Percentiles rank a stretch among this genome's conserved stretches.
phyloP scores from a whole-genome alignment of 805 yeast species.

The Yamadazyma takamatsuzukensis region DNA sequence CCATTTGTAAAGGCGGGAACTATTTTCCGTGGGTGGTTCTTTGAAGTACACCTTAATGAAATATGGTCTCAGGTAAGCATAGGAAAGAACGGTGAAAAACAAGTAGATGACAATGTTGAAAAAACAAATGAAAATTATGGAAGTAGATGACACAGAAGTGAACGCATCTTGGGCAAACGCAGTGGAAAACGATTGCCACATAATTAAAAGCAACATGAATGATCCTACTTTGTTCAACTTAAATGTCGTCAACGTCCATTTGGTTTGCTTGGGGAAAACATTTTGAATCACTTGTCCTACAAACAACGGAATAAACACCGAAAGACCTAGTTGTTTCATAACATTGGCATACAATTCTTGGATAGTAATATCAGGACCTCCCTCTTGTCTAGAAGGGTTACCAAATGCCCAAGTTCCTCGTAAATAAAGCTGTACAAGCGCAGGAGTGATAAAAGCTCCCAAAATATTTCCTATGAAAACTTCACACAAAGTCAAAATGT shows the following conservation, averaged over 20 bases:
- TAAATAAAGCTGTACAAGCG: slow-evolving; percentile 69
- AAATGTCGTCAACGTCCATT: slow-evolving; percentile 56
- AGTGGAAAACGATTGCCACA: slow-evolving; percentile 79
- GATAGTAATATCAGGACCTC: slow-evolving; percentile 43
- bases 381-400: slow-evolving; percentile 59
- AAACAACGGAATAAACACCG: slow-evolving; percentile 79
- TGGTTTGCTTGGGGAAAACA: slow-evolving; percentile 59
- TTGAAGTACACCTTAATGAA: slow-evolving; percentile 42
- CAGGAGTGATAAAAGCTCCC: slow-evolving; percentile 88
- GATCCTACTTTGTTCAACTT: slow-evolving; percentile 71
- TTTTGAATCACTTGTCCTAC: slow-evolving; percentile 86
- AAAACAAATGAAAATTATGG: slow-evolving; percentile 74
- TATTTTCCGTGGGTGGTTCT: slow-evolving; percentile 44
- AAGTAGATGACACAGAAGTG: slow-evolving; percentile 60
- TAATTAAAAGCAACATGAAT: slow-evolving; percentile 71
- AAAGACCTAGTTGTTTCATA: slow-evolving; percentile 82
- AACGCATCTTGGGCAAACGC: slow-evolving; percentile 84
- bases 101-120: slow-evolving; percentile 79
- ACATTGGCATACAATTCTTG: slow-evolving; percentile 63
- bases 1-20: slow-evolving; percentile 43
- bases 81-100: slow-evolving; percentile 68
- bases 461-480: slow-evolving; percentile 80
- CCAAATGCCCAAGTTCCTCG: slow-evolving; percentile 66
- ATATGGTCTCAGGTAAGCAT: slow-evolving; percentile 55
- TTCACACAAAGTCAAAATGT: slow-evolving; percentile 71